phyloP scores from a whole-genome alignment of 208 protist genomes.

The Leishmania lainsoni region DNA sequence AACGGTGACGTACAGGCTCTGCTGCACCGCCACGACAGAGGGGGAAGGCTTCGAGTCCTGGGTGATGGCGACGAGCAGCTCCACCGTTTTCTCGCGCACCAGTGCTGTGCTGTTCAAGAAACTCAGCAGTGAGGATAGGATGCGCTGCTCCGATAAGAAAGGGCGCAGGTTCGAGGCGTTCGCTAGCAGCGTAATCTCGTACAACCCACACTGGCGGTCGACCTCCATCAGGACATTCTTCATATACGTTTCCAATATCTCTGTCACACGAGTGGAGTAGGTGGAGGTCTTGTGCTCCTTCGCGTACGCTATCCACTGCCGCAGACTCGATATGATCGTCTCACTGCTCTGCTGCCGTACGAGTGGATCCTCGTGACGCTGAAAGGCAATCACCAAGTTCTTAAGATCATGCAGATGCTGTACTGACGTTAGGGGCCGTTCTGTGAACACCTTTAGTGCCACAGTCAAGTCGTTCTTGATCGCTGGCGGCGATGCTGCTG shows the following conservation, averaged over 20 bases:
- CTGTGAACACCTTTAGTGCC: constrained; percentile 74
- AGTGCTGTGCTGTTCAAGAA: constrained; percentile 74
- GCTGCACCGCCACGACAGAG: constrained; percentile 61
- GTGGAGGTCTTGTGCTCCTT: constrained; percentile 80
- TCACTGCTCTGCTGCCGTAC: constrained; percentile 81
- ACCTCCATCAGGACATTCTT: constrained; percentile 83
- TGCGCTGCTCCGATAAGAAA: constrained; percentile 75
- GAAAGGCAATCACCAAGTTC: constrained; percentile 65
- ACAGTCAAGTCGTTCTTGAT: constrained; percentile 64
- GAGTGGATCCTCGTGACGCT: constrained; percentile 65
- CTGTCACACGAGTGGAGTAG: constrained; percentile 84
- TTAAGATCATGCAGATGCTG: constrained; percentile 84
- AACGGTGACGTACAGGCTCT: constrained; percentile 75
- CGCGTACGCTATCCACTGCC: constrained; percentile 74
- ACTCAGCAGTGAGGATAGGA: constrained; percentile 79
- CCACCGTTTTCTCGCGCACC: constrained; percentile 81
- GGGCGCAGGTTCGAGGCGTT: constrained; percentile 61
- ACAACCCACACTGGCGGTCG: constrained; percentile 70
- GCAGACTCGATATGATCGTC: constrained; percentile 69
- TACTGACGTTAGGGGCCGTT: constrained; percentile 71
- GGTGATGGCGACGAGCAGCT: constrained; percentile 80
- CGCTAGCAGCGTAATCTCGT: constrained; percentile 71
- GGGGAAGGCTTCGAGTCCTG: constrained; percentile 64
- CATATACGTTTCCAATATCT: constrained; percentile 85
- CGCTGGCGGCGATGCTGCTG: neutral